phyloP scores from a whole-genome alignment of 2,329 filamentous ascomycete species.

The Ophiostoma sp. region DNA sequence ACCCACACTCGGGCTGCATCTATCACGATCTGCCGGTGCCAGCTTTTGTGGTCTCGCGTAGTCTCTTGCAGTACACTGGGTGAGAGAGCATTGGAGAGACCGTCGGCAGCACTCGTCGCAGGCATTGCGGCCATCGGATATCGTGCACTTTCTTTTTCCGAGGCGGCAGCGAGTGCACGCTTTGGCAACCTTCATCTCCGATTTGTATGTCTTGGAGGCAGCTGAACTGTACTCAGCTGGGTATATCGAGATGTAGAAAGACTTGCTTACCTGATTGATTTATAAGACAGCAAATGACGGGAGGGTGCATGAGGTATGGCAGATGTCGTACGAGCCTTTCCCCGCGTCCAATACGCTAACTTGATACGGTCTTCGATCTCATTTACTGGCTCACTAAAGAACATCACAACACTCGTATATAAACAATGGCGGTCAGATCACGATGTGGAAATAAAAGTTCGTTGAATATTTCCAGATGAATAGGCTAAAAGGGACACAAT shows the following conservation, averaged over 20 bases:
- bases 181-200: constrained; percentile 11
- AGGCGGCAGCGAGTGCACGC: constrained; percentile 8
- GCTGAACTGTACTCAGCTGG: background rate
- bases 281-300: background rate
- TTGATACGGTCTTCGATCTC: background rate
- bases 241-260: background rate
- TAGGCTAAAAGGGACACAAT: background rate
- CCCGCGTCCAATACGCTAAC: background rate
- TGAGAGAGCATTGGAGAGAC: background rate
- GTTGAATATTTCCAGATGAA: background rate
- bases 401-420: background rate
- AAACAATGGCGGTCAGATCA: background rate
- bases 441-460: background rate
- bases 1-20: background rate
- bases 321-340: background rate
- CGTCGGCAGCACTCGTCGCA: constrained; percentile 9
- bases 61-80: background rate
- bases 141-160: constrained; percentile 3
- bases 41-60: background rate
- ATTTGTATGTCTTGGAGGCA: background rate
- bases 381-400: background rate
- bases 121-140: background rate
- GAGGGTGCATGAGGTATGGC: background rate
- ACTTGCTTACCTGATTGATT: background rate
- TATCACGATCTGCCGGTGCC: background rate